Percentiles rank a stretch among this genome's conserved stretches.
phyloP scores from a whole-genome alignment of 1,284 basidiomycete genomes.

The Phenoliferia sp. region DNA sequence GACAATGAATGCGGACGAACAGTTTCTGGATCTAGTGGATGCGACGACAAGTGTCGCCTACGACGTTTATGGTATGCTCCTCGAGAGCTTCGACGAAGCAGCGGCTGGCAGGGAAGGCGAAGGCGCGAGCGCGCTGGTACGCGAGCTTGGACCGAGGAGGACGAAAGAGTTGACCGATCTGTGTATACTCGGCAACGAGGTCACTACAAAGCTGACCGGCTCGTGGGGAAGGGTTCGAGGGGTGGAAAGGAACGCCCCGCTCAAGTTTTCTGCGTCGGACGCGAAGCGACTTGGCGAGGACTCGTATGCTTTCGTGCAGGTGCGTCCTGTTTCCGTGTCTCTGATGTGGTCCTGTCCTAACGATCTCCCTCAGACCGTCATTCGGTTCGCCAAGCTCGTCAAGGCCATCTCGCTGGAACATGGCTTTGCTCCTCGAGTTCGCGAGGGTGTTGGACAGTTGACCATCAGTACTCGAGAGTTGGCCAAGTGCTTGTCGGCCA shows the following conservation, averaged over 20 bases:
- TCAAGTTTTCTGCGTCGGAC: conserved; percentile 23
- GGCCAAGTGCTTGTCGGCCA: not conserved
- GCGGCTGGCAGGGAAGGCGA: conserved; percentile 1
- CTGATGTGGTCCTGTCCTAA: conserved; percentile 37
- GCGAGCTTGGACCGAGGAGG: conserved; percentile 16
- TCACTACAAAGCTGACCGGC: conserved; percentile 16
- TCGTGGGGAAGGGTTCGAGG: conserved; percentile 26
- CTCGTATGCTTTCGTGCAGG: conserved; percentile 40
- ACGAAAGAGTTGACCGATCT: conserved; percentile 26
- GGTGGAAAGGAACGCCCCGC: conserved; percentile 32
- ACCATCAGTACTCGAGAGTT: conserved; percentile 47
- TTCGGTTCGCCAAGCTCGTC: conserved; percentile 45
- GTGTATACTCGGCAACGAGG: conserved; percentile 25
- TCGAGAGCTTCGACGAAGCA: conserved; percentile 45
- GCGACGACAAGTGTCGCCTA: conserved; percentile 47
- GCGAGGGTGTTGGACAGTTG: conserved; percentile 42
- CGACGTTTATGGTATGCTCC: conserved; percentile 47
- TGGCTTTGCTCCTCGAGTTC: conserved; percentile 31
- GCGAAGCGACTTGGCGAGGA: conserved; percentile 31
- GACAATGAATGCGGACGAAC: conserved; percentile 44
- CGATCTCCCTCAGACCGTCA: conserved; percentile 45
- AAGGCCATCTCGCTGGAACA: conserved; percentile 44
- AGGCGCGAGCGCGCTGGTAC: conserved; percentile 6
- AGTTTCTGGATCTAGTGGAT: conserved; percentile 47
- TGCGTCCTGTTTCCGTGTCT: conserved; percentile 38